A percentile compares a stretch with the other conserved stretches of the same genome.
Conservation (phyloP, 1,284 basidiomycete genomes). For the Puccinia novopanici region DNA sequence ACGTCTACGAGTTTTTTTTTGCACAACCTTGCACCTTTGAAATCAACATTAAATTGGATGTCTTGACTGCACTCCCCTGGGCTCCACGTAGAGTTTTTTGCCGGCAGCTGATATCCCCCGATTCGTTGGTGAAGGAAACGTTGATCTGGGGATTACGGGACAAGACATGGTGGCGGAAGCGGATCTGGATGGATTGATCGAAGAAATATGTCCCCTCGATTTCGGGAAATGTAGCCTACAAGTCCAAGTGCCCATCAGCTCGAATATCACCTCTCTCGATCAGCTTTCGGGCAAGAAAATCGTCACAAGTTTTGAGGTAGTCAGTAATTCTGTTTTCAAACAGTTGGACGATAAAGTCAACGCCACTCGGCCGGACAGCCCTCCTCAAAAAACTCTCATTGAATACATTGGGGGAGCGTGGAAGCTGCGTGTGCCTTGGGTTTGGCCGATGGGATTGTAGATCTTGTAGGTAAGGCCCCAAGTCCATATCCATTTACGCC, state of each 20-base stretch:
- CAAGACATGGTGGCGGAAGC: constrained; percentile 96
- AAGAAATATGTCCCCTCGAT: constrained; percentile 70
- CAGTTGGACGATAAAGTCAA: constrained; percentile 4
- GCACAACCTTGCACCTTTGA: background rate
- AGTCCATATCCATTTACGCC: too few species aligned
- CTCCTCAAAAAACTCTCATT: constrained; percentile 61
- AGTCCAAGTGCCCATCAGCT: constrained; percentile 86
- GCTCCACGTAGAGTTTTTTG: constrained; percentile 90
- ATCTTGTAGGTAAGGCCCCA: too few species aligned
- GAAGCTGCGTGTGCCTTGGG: constrained; percentile 96
- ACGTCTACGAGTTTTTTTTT: background rate
- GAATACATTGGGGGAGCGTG: constrained; percentile 97
- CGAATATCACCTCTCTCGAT: constrained; percentile 71
- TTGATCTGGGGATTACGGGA: constrained; percentile 86
- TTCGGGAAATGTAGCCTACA: constrained; percentile 72
- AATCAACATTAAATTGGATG: background rate
- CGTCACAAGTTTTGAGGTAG: constrained; percentile 89
- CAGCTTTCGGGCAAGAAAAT: constrained; percentile 86
- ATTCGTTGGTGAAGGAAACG: constrained; percentile 95
- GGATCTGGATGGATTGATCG: constrained; percentile 73
- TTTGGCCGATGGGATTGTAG: constrained; percentile 84
- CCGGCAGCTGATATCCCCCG: constrained; percentile 97
- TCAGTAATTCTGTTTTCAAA: constrained; percentile 78
- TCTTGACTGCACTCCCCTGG: constrained; percentile 57
- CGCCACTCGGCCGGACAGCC: background rate